A percentile compares a stretch with the other conserved stretches of the same genome.
Evolutionary conservation across 1,284 basidiomycete genomes (phyloP).

Genomic region (Boletellus sp.): DNA sequence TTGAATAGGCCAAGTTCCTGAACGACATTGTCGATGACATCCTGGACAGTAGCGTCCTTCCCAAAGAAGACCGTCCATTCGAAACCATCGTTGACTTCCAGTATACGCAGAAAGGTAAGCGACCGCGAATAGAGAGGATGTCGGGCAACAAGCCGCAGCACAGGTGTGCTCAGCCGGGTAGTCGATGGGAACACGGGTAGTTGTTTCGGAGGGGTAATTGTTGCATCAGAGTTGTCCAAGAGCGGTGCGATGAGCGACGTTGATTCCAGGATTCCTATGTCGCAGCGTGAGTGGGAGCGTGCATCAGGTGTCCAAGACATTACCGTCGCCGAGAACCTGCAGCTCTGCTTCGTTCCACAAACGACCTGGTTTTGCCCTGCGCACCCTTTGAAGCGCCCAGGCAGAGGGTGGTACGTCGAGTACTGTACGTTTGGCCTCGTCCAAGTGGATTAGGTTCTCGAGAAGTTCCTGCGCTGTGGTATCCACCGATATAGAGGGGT

Average conservation of each 20-base stretch:
- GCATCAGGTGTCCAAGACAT: slow-evolving; percentile 18
- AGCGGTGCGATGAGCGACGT: slow-evolving; percentile 49
- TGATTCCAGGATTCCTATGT: slow-evolving; percentile 51
- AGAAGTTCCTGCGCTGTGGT: slow-evolving; percentile 60
- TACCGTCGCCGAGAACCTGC: slow-evolving; percentile 60
- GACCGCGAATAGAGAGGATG: slow-evolving; percentile 56
- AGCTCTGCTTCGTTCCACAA: slow-evolving; percentile 70
- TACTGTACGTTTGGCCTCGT: slow-evolving; percentile 51
- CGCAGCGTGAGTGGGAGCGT: slow-evolving; percentile 7
- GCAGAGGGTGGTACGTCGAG: slow-evolving; percentile 52
- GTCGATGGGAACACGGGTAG: slow-evolving; percentile 75
- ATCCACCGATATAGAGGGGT: slow-evolving; percentile 52
- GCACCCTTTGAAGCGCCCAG: slow-evolving; percentile 67
- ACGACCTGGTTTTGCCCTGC: slow-evolving; percentile 54
- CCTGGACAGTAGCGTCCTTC: slow-evolving; percentile 46
- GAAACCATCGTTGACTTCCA: slow-evolving; percentile 75
- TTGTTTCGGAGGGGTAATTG: slow-evolving; percentile 40
- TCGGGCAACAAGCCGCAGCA: slow-evolving; percentile 68
- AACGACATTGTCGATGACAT: slow-evolving; percentile 51
- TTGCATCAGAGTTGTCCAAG: slow-evolving; percentile 36
- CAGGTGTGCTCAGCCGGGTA: slow-evolving; percentile 63
- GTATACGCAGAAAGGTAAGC: slow-evolving; percentile 65
- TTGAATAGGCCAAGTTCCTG: slow-evolving; percentile 70
- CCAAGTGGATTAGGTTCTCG: slow-evolving; percentile 41
- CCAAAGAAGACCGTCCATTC: slow-evolving; percentile 63